Evolutionary conservation across 768 basidiomycete species (phyloP), one percentile per base, ranked within the genome.

Genomic region (Tylopilus felleus): DNA sequence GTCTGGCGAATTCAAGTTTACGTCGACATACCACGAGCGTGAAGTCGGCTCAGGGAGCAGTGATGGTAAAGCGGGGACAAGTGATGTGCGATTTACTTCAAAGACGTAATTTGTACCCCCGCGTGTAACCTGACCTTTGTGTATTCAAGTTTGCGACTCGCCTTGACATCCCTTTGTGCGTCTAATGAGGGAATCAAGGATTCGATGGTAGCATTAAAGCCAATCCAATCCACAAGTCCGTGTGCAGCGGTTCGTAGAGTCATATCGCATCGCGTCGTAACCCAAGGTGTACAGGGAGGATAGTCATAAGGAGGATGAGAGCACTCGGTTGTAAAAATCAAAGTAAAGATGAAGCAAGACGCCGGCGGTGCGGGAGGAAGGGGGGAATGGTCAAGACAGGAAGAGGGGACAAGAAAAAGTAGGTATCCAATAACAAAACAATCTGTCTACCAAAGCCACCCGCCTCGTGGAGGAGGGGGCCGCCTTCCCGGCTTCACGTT

Each of bases 391-490:
- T 62, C 60, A 55, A 64, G 35, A 45, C 40, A 17, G 31, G 41
- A 22, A 36, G 10, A 3, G 62, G 62, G 58, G 52, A 59, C 64
- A 62, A 71, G 63, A 73, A 66, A 67, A 70, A 60, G 64, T 66
- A 67, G 71, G 68, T 62, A 72, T 65, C 69, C 66, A 61, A 60
- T 61, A 68, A 61, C 59, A 47, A 53, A 60, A 52, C 29, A 52
- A 42, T 48, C 48, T 59, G 64, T 64, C 66, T 66, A 73, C 84
- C 84, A 85, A 51, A 85, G 81, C 84, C 84, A 85, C 33, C 81
- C 69, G 55, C 57, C 71, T 28, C 61, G 59, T 36, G 79, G 71
- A 50, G 80, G 81, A 43, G 80, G 72, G 56, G 77, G 74, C 57
- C 77, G 73, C 64, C 79, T 80, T 27, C 72, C 74, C 53, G 73